Evolutionary conservation across 345 rosid genomes (phyloP), one percentile per base, ranked within the genome.

Genomic region (Capsella bursapastoris): DNA sequence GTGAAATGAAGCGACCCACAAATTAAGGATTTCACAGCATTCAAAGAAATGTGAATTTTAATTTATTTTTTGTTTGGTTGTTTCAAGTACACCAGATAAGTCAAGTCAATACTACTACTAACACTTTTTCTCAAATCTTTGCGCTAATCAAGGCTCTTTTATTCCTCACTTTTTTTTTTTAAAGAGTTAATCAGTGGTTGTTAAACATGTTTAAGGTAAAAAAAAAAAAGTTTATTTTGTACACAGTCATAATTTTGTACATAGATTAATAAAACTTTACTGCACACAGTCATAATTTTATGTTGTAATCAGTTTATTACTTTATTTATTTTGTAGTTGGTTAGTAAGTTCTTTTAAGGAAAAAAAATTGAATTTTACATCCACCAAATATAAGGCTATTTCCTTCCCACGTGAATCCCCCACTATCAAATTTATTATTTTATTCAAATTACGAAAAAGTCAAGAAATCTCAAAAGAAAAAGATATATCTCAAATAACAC

Each of bases 11-110:
- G 57, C 51, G 71, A 74, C 72, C 72, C 78, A 66, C 66, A 74
- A 66, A 74, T 74, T 74, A 66, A 74, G 78, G 78, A 66, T 74
- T 22, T 66, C 59, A 14, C 16, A 40, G 68, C 49, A 49, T n/a
- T 50, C 41, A 38, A 71, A 61, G 14, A 57, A 65, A 32, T 7
- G 35, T 57, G 34, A 48, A 28, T 51, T 47, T 7, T 34, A 16
- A 11, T 27, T 27, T 5, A 2, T 7, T 57, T 32, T 2, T 40
- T 53, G 10, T 8, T 14, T 22, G 22, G 2, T 22, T 22, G 2
- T 22, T 22, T 22, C 25, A 22, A 22, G 44, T 41, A 44, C 44
- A 22, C 0, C 0, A 3, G 34, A 14, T 18, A 70, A 70, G 77
- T 60, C 75, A 66, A 66, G 74, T 64, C 77, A 73, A 73, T 40